Evolutionary conservation across 2,329 filamentous ascomycete genomes (phyloP).

Genomic region (Xylariomycetidae sp.): DNA sequence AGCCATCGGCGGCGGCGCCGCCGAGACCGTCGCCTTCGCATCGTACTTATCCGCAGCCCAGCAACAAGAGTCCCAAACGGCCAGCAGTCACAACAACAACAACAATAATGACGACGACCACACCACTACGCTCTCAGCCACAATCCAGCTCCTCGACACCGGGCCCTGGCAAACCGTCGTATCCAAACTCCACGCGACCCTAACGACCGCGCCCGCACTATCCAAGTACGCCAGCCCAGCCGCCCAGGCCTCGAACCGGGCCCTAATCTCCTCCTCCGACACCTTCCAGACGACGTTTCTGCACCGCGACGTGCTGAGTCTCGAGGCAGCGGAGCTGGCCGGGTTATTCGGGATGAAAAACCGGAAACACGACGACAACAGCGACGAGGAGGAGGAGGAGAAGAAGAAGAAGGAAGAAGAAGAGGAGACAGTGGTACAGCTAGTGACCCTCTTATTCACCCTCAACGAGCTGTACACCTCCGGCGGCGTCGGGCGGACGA

Average conservation of each 20-base stretch:
- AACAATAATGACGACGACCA: background rate
- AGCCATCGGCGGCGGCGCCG: slow-evolving; percentile 53
- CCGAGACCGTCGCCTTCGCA: slow-evolving; percentile 55
- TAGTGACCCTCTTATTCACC: slow-evolving; percentile 88
- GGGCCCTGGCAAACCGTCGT: slow-evolving; percentile 71
- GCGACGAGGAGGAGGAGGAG: background rate
- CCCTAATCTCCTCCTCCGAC: slow-evolving; percentile 35
- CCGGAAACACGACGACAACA: too few relatives aligned
- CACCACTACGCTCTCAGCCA: slow-evolving; percentile 17
- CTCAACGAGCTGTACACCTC: slow-evolving; percentile 89
- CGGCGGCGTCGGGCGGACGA: slow-evolving; percentile 68
- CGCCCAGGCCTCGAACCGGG: slow-evolving; percentile 37
- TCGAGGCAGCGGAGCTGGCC: slow-evolving; percentile 31
- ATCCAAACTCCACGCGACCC: slow-evolving; percentile 48
- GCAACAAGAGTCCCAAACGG: too few relatives aligned
- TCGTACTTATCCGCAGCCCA: too few relatives aligned
- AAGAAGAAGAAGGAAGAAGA: slow-evolving; percentile 5
- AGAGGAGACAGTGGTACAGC: slow-evolving; percentile 20
- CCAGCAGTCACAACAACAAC: too few relatives aligned
- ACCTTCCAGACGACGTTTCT: slow-evolving; percentile 38
- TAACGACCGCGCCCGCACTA: slow-evolving; percentile 47
- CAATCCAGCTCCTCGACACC: slow-evolving; percentile 70
- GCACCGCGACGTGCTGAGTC: slow-evolving; percentile 44
- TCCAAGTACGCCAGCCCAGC: slow-evolving; percentile 50
- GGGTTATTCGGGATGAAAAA: slow-evolving; percentile 25